Conservation (phyloP, 306 rosid genomes). For the Cicer cuneatum region DNA sequence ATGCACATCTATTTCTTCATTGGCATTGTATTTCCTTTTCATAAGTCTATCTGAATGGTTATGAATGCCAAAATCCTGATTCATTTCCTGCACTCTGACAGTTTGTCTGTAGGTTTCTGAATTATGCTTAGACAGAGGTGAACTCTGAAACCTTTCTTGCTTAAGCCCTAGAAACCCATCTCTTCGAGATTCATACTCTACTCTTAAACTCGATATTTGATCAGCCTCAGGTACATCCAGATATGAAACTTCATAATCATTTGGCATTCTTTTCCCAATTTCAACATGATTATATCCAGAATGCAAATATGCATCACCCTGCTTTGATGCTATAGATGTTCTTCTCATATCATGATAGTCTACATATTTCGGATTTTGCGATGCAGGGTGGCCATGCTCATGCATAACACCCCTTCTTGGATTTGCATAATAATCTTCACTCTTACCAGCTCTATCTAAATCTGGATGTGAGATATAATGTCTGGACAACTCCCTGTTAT, state of each 20-base stretch:
- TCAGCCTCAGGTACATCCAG: slow-evolving; percentile 51
- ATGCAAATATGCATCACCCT: slow-evolving; percentile 56
- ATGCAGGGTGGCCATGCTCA: slow-evolving; percentile 51
- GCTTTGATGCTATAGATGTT: slow-evolving; percentile 56
- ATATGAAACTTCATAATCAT: slow-evolving; percentile 58
- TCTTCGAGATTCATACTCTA: slow-evolving; percentile 67
- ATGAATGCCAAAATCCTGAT: slow-evolving; percentile 53
- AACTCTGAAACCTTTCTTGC: slow-evolving; percentile 61
- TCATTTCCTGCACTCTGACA: slow-evolving; percentile 56
- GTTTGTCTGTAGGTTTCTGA: slow-evolving; percentile 53
- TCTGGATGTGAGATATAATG: slow-evolving; percentile 49
- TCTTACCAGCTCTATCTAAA: slow-evolving; percentile 55
- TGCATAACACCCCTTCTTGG: slow-evolving; percentile 51
- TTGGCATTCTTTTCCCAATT: slow-evolving; percentile 58
- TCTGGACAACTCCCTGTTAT: slow-evolving; percentile 60
- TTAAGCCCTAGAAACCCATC: slow-evolving; percentile 57
- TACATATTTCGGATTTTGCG: slow-evolving; percentile 48
- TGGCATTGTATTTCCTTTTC: slow-evolving; percentile 64
- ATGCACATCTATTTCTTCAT: slow-evolving; percentile 51
- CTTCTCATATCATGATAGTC: slow-evolving; percentile 64
- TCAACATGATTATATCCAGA: slow-evolving; percentile 55
- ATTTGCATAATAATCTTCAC: slow-evolving; percentile 52
- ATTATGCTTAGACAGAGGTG: slow-evolving; percentile 58
- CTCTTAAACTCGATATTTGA: slow-evolving; percentile 53
- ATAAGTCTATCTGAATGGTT: slow-evolving; percentile 57